phyloP scores from a whole-genome alignment of 2,329 filamentous ascomycete genomes.

The Aspergillus aculeatinus region DNA sequence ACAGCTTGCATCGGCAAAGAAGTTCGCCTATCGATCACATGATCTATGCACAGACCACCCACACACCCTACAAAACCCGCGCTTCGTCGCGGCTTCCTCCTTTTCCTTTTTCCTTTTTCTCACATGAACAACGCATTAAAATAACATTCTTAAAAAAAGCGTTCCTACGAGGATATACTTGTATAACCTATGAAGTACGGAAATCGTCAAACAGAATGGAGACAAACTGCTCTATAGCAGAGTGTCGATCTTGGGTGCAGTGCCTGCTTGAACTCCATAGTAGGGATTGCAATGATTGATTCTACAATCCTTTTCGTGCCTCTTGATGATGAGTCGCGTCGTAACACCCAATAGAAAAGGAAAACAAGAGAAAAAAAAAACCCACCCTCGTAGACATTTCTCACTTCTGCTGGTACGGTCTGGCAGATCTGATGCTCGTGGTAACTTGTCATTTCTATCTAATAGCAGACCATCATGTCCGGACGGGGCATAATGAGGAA shows the following conservation, averaged over 20 bases:
- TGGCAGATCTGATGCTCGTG: not conserved
- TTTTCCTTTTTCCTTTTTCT: slow-evolving; percentile 37
- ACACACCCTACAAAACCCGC: slow-evolving; percentile 3
- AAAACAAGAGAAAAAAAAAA: too few relatives aligned
- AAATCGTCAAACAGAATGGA: slow-evolving; percentile 60
- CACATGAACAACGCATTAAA: slow-evolving; percentile 58
- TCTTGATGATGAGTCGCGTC: not conserved
- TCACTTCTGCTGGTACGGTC: not conserved
- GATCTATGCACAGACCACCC: slow-evolving; percentile 17
- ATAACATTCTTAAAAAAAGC: slow-evolving; percentile 57
- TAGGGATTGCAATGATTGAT: slow-evolving; percentile 61
- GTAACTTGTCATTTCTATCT: not conserved
- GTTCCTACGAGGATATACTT: slow-evolving; percentile 54
- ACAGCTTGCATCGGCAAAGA: not conserved
- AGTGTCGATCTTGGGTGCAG: slow-evolving; percentile 59
- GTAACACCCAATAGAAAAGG: not conserved
- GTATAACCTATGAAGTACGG: slow-evolving; percentile 53
- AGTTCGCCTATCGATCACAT: slow-evolving; percentile 20
- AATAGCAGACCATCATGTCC: slow-evolving; percentile 10
- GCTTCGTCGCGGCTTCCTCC: slow-evolving; percentile 12
- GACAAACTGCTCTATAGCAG: slow-evolving; percentile 42
- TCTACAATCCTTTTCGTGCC: slow-evolving; percentile 45
- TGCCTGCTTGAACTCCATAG: slow-evolving; percentile 46
- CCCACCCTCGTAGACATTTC: not conserved
- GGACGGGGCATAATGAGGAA: not conserved